Evolutionary conservation across 108 stramenopile species (phyloP).

Genomic region (Tribonema minus): DNA sequence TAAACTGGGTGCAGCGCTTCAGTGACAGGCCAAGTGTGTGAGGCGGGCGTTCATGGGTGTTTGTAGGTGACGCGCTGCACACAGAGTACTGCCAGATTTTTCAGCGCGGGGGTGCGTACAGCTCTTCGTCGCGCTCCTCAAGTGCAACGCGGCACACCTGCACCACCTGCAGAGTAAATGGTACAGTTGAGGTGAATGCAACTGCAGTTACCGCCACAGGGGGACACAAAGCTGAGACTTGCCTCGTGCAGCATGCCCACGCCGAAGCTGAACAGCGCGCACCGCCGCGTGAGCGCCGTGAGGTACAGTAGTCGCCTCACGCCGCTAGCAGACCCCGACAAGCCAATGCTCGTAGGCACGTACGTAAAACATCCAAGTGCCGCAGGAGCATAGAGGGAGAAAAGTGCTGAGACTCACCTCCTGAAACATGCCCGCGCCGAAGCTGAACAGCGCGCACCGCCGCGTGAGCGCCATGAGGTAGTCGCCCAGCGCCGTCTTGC

Average conservation of each 20-base stretch:
- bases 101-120: neutral
- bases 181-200: too few relatives aligned
- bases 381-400: neutral
- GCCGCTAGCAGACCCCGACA: neutral
- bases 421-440: neutral
- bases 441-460: neutral
- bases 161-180: too few relatives aligned
- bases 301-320: neutral
- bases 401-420: neutral
- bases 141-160: neutral
- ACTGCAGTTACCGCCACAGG: neutral
- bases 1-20: too few relatives aligned
- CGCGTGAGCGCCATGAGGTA: conserved; percentile 10
- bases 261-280: too few relatives aligned
- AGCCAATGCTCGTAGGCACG: neutral
- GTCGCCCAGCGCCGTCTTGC: conserved; percentile 9
- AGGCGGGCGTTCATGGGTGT: too few relatives aligned
- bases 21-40: too few relatives aligned
- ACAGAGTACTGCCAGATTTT: neutral
- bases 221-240: neutral
- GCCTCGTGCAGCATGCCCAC: neutral
- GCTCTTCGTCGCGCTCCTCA: neutral
- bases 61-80: too few relatives aligned
- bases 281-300: neutral
- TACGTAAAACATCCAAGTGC: neutral